Base-by-base conservation (phyloP, 768 basidiomycete genomes). In the Vishniacozyma victoriae region DNA sequence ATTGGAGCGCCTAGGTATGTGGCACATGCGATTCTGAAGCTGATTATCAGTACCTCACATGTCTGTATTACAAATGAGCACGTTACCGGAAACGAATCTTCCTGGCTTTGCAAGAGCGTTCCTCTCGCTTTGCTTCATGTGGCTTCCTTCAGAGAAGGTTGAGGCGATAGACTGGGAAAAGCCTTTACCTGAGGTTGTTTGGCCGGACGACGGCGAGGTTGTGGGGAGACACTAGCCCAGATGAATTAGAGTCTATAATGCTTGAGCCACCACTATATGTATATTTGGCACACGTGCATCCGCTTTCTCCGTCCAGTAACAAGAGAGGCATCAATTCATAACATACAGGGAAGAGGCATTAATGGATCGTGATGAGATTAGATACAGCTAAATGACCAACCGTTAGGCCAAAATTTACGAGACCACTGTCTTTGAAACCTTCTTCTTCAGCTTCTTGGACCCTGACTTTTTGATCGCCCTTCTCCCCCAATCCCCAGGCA, bases 41-140 rank as follows among this genome's bases (percentile, higher is more conserved):
- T 54, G 41, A 50, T 11, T 9, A 16, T 41, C n/a, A 66, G 64
- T 63, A 2, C 61, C 59, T 7, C 53, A 63, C 38, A 48, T 63
- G 40, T 44, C 41, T 2, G 19, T 31, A 3, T 13, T 52, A 11
- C 35, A 51, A 5, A 29, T 67, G 14, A 31, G 42, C 16, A 35
- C 37, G 20, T 37, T 67, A 27, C 61, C 64, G 14, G 64, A 67
- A 19, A 63, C 59, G 12, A 51, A 63, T 42, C 39, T 64, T 13
- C 50, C 65, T 7, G 65, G 65, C 23, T 67, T 67, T 31, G 62
- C 65, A 2, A 41, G 65, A 38, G 59, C 65, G 1, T 67, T 62
- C 52, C 48, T 64, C 12, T 59, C 57, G 12, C 41, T 60, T 6
- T 35, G 54, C 14, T 59, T 67, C 27, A 59, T 60, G 31, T 63